A percentile compares a stretch with the other conserved stretches of the same genome.
phyloP scores from a whole-genome alignment of 257 asterid species.

The Penstemon newberryi region DNA sequence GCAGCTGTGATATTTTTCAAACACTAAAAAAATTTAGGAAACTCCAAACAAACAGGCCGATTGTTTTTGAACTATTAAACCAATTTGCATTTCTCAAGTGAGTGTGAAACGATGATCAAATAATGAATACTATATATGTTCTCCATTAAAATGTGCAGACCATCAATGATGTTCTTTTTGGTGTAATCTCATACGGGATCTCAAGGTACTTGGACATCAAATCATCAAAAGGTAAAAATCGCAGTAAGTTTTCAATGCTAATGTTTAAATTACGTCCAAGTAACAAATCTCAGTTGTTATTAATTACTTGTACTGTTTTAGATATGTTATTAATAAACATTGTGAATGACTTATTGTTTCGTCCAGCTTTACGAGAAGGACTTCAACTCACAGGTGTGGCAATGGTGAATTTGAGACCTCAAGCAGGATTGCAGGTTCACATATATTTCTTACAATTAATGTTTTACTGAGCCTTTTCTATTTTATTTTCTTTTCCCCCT shows the following conservation, averaged over 20 bases:
- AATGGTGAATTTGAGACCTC: slow-evolving; percentile 76
- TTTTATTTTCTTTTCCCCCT: no score
- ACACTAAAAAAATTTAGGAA: no score
- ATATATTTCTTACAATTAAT: background rate
- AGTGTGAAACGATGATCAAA: no score
- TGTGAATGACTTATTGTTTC: background rate
- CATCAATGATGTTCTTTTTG: slow-evolving; percentile 79
- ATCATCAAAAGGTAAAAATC: slow-evolving; percentile 52
- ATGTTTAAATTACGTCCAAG: background rate
- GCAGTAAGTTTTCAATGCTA: background rate
- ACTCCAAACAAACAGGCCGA: no score
- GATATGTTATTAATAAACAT: background rate
- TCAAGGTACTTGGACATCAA: slow-evolving; percentile 59
- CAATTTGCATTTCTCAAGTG: no score
- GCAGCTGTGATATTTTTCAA: no score
- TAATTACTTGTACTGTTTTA: no score
- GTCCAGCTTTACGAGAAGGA: slow-evolving; percentile 55
- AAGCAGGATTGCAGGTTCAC: slow-evolving; percentile 64
- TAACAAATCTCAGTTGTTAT: background rate
- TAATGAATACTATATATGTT: background rate
- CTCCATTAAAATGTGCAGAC: slow-evolving; percentile 53
- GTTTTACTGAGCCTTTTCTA: background rate
- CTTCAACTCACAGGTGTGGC: slow-evolving; percentile 62
- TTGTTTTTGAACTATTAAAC: no score
- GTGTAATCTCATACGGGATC: slow-evolving; percentile 66